Percentiles rank a stretch among this genome's conserved stretches.
Conservation (phyloP, 345 rosid genomes). For the Populus deltoides region DNA sequence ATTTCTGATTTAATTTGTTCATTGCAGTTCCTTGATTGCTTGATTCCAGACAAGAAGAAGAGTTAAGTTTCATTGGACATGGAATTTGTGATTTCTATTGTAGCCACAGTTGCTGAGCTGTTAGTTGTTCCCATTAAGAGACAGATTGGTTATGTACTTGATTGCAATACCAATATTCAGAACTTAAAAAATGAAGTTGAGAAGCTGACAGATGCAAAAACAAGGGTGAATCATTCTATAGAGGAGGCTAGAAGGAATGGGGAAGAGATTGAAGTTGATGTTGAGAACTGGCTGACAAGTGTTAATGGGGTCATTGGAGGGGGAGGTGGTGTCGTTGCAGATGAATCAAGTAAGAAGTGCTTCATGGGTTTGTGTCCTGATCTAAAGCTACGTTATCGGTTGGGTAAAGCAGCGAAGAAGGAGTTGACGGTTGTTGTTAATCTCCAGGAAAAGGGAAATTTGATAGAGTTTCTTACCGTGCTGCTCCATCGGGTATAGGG, state of each 20-base stretch:
- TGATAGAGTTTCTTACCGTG: no score
- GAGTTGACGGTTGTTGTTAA: background rate
- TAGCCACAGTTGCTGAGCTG: background rate
- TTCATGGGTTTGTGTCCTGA: background rate
- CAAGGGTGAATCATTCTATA: background rate
- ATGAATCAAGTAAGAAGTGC: background rate
- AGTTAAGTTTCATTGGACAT: no score
- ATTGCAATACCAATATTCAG: background rate
- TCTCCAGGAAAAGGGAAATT: background rate
- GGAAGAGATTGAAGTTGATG: background rate
- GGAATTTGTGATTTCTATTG: background rate
- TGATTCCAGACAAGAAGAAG: no score
- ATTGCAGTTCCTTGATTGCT: no score
- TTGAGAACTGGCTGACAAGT: background rate
- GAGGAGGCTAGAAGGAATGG: constrained; percentile 2
- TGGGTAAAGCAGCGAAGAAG: background rate
- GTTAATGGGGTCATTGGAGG: background rate
- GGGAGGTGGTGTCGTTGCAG: background rate
- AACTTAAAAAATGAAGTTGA: background rate
- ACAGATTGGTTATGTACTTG: background rate
- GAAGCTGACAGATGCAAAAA: background rate
- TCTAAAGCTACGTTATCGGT: background rate
- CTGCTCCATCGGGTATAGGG: no score
- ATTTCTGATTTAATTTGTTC: no score
- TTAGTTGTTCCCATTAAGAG: no score